Evolutionary conservation across 805 yeast genomes (phyloP), one percentile per base, ranked within the genome.

Genomic region (Candida nanaspora): DNA sequence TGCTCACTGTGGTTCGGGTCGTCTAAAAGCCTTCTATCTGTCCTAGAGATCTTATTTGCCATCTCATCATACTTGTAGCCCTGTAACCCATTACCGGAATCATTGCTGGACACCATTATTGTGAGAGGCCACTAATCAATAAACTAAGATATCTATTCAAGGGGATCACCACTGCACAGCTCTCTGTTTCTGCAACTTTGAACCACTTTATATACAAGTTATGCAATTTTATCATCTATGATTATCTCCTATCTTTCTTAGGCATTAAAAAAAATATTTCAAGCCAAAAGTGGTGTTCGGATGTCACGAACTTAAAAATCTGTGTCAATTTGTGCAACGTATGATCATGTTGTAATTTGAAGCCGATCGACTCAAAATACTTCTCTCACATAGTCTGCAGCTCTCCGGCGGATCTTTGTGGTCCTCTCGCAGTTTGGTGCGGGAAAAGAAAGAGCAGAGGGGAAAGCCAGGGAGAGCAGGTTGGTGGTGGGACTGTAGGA

Each of bases 11-110:
- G 66, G 34, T 67, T 55, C 35, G 57, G 62, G 45, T 55, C 60
- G 37, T 72, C 70, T 38, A 75, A 56, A 30, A 77, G 62, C 38
- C 80, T 59, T 45, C 70, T 66, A 55, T 82, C 86, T 45, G 72
- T 74, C 46, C 70, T 64, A 23, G 80, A 68, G 45, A 86, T 91
- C 65, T 80, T 80, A 50, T 80, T 83, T 38, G 94, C 73, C 88
- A 86, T 82, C 54, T 76, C 85, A 56, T 79, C 82, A 50, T 79
- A 76, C 48, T 78, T 70, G 59, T 79, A 80, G 46, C 51, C 56
- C 35, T 42, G 42, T 5, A 45, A 15, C 6, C n/a, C 9, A 6
- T 19, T 16, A 5, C 19, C n/a, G 9, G 22, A 7, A n/a, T 31
- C 22, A 15, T 31, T 19, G 9, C n/a, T 11, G 7, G 37, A n/a